Evolutionary conservation across 2,329 filamentous ascomycete species (phyloP).

Genomic region (Phialemoniopsis sp.): DNA sequence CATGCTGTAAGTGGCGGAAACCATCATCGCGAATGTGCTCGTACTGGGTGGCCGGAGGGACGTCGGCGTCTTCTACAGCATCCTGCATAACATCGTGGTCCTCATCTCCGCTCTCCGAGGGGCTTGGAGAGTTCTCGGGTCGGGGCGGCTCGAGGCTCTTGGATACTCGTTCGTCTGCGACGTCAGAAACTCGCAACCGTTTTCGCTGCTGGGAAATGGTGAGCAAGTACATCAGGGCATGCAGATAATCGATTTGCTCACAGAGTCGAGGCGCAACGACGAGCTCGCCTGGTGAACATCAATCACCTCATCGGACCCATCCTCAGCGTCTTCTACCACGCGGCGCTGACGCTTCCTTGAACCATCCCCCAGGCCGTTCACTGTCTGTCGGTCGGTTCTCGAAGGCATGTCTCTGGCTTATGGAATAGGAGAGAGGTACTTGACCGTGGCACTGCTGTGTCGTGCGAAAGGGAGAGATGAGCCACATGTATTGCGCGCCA

Average conservation of each 20-base stretch:
- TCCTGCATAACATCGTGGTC: conserved; percentile 18
- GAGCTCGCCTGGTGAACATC: conserved; percentile 36
- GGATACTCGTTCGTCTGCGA: conserved; percentile 24
- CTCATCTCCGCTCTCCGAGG: background rate
- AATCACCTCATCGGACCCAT: conserved; percentile 19
- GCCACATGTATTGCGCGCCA: no score
- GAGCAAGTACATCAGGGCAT: conserved; percentile 2
- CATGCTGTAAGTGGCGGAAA: conserved; percentile 52
- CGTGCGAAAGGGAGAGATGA: no score
- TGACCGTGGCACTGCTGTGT: no score
- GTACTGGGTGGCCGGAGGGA: conserved; percentile 54
- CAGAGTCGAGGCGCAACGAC: conserved; percentile 29
- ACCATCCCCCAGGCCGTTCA: conserved; percentile 13
- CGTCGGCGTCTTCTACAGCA: conserved; percentile 23
- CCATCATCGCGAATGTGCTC: conserved; percentile 56
- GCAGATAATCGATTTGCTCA: conserved; percentile 19
- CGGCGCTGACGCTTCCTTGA: conserved; percentile 37
- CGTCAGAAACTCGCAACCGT: conserved; percentile 18
- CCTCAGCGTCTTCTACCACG: conserved; percentile 22
- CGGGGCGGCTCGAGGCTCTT: conserved; percentile 14
- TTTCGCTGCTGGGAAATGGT: conserved; percentile 10
- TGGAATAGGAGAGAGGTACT: no score
- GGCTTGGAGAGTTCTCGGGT: background rate
- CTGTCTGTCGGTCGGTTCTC: conserved; percentile 9
- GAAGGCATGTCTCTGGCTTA: no score